These are phyloP conservation scores for Kondoa malvinella DNA, from an alignment of 768 basidiomycete genomes.

Conservation along the genomic window DNA sequence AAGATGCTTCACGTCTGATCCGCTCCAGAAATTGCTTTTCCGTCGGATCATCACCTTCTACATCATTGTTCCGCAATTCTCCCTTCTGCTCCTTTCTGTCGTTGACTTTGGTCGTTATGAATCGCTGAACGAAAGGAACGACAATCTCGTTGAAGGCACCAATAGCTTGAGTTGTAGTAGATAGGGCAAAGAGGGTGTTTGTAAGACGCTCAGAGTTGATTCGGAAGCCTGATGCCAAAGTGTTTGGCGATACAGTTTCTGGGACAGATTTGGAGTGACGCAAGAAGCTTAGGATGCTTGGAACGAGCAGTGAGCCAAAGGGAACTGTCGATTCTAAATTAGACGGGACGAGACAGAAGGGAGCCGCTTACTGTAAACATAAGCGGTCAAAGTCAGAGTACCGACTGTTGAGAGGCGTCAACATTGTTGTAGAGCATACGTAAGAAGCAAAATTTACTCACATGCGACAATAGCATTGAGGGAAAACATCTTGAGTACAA, in stretches of 20 bases:
- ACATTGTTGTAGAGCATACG: background rate
- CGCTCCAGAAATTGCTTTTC: constrained; percentile 65
- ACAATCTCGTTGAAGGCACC: constrained; percentile 63
- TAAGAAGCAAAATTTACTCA: constrained; percentile 35
- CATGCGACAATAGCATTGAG: constrained; percentile 79
- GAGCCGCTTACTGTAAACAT: constrained; percentile 67
- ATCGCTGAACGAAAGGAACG: constrained; percentile 55
- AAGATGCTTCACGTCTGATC: constrained; percentile 55
- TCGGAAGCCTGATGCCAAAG: constrained; percentile 46
- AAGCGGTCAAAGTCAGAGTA: constrained; percentile 68
- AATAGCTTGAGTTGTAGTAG: constrained; percentile 45
- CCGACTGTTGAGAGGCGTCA: background rate
- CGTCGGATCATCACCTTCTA: constrained; percentile 39
- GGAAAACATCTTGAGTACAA: constrained; percentile 72
- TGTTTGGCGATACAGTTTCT: constrained; percentile 23
- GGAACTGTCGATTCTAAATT: constrained; percentile 5
- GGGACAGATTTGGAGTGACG: constrained; percentile 10
- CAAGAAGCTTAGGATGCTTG: constrained; percentile 18
- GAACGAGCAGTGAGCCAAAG: constrained; percentile 18
- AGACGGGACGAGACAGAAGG: too few relatives aligned
- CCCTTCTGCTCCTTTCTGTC: constrained; percentile 31
- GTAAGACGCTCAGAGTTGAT: constrained; percentile 44
- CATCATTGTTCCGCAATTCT: constrained; percentile 41
- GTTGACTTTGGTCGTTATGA: constrained; percentile 4
- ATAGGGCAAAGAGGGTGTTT: constrained; percentile 84